Evolutionary conservation across 208 protist species (phyloP), one percentile per base, ranked within the genome.

Genomic region (Leptomonas pyrrhocoris): DNA sequence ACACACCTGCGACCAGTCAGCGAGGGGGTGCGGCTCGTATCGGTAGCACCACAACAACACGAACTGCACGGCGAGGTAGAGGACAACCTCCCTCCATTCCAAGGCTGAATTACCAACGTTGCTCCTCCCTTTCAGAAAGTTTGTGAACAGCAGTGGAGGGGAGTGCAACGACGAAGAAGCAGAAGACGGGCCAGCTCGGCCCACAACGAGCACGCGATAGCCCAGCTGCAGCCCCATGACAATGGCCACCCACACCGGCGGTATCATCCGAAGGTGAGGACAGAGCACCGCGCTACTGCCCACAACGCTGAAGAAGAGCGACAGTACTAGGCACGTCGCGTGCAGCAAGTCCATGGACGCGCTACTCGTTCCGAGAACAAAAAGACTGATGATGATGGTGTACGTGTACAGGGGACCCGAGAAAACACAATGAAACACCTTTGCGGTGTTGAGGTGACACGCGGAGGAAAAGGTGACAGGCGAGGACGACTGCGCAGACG

Each of bases 11-110:
- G 46, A 54, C 62, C 71, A 77, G 48, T 65, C 49, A 0, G 42
- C 55, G 48, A 77, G 46, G 19, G 45, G 54, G 56, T 13, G 13
- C 25, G 63, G 63, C 49, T 48, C 50, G 49, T 71, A 77, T 2
- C 71, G 71, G 49, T 59, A 65, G 54, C 71, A 77, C 71, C 71
- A 77, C 36, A 77, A 36, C 43, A 77, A 31, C 18, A 77, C 71
- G 2, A 71, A 30, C 49, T 77, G 71, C 5, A 59, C 63, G n/a
- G 27, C 61, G n/a, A 77, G 34, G 57, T 71, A 71, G 62, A 63
- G 62, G 25, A 16, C 46, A 8, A 23, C 56, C 42, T 64, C 69
- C 19, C 12, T 27, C 69, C 69, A 68, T 18, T 31, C 43, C 45
- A 75, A 12, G 34, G 60, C 23, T 3, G 61, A 36, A 31, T 38